Evolutionary conservation across 1,284 basidiomycete genomes (phyloP).

Genomic region (Gomphus bonarii): DNA sequence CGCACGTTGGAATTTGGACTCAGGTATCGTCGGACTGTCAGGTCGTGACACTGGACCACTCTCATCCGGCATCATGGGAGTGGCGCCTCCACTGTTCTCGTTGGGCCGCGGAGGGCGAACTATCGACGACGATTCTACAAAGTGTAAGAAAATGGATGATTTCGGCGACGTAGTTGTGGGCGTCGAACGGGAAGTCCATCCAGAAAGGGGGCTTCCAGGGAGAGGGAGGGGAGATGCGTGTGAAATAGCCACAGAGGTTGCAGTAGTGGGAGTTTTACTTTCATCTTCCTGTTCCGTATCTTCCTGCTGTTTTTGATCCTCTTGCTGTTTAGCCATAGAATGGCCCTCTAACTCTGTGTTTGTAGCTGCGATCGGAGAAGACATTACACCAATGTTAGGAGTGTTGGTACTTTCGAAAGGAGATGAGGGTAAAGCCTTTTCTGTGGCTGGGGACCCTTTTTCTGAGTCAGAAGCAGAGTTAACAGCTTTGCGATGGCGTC

Average conservation of each 20-base stretch:
- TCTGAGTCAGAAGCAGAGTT: neutral
- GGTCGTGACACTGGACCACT: neutral
- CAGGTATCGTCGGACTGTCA: conserved; percentile 8
- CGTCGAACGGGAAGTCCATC: neutral
- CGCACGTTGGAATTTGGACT: neutral
- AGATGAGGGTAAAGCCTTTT: neutral
- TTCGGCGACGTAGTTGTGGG: neutral
- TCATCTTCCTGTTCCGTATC: neutral
- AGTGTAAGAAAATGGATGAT: neutral
- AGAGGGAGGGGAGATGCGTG: neutral
- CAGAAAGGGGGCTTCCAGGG: neutral
- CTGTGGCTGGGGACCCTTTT: neutral
- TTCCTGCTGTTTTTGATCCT: neutral
- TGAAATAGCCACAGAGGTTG: neutral
- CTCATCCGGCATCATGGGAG: neutral
- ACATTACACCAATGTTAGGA: neutral
- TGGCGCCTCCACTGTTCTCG: neutral
- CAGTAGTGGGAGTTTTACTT: too few relatives aligned
- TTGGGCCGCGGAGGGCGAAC: neutral
- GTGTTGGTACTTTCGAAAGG: neutral
- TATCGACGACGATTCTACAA: neutral
- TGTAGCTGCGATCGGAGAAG: neutral
- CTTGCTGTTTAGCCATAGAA: too few relatives aligned
- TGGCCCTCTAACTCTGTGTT: neutral
- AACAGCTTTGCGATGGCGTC: neutral